Base-by-base conservation (phyloP, 805 yeast genomes). In the Ogataea saltuana region DNA sequence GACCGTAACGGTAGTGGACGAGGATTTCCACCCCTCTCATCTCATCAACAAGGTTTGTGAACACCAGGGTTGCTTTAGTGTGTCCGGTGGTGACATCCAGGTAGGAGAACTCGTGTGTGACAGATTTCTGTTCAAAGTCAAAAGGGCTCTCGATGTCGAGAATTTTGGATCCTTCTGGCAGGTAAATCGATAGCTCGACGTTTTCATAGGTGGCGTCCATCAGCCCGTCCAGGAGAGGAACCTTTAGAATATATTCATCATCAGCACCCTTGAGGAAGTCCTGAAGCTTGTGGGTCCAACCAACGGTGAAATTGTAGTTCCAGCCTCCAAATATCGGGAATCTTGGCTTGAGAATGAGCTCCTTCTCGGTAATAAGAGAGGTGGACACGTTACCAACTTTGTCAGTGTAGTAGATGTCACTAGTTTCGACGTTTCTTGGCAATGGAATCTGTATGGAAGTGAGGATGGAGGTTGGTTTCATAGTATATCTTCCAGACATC, bases 301-400 rank as follows among this genome's bases (percentile, higher is more conserved):
- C 98, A 54, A 91, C 65, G 17, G 98, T 93, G 72, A 88, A 93
- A 67, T 91, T 88, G 67, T 88, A 91, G 57, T 82, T 76, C 99
- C 99, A 93, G 32, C 90, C 95, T 37, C 99, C 99, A 65, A 88
- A 86, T 6, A 93, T 63, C n/a, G 99, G 99, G 71, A 72, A 93
- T 63, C 99, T 77, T 44, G 98, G 98, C 58, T 76, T 78, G 51
- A 93, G 63, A 26, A 82, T 69, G 36, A 88, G 67, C 47, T 68
- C 65, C 32, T 74, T 64, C 31, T 65, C 65, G 4, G 67, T 59
- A 19, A 68, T 48, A 48, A 70, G 69, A 38, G 85, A 83, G 3
- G 97, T 86, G 6, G 96, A 83, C 11, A 91, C 96, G 66, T 88
- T 87, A 27, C 99, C 99, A 21, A 91, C 96, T 52, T 85, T 76